Evolutionary conservation across 441 rosid genomes (phyloP), one percentile per base, ranked within the genome.

Genomic region (Erodium trifolium): DNA sequence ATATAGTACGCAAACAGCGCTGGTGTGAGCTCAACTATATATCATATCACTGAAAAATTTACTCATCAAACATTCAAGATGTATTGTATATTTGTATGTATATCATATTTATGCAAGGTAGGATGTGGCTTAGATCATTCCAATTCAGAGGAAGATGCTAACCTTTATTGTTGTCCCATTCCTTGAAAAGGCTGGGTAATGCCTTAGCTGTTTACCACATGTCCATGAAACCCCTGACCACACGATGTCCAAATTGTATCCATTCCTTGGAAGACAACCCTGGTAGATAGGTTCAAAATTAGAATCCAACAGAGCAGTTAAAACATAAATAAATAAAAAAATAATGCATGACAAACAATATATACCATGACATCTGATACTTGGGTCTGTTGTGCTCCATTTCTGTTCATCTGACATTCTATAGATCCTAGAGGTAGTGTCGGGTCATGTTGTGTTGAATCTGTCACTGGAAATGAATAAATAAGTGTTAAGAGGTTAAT

Each of bases 181-280:
- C 75, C 99, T 80, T 78, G 84, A 73, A 81, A 94, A 94, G 14
- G 94, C 86, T 14, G 86, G 93, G 82, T 85, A 92, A 81, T 94
- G 99, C 81, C 82, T 90, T 77, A 94, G 92, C 76, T 87, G 96
- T 84, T 94, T 94, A 19, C 88, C 94, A 82, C 96, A 91, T 63
- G 82, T 82, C 97, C 97, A 89, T 55, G 90, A 80, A 75, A 72
- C 63, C 43, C 99, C 97, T 51, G 88, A 87, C 99, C 99, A 91
- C 65, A 83, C 82, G 72, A 94, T 88, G 67, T 87, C 96, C 37
- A 89, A 85, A 83, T 69, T 83, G 37, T 76, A 84, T 70, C 83
- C 91, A 72, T 78, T 85, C 78, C 86, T 81, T 1, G 83, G 79
- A 77, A 68, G 82, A 67, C 73, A 84, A 68, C 79, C 84, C 97